Conservation (phyloP, 345 rosid genomes). For the Citrus maxima region DNA sequence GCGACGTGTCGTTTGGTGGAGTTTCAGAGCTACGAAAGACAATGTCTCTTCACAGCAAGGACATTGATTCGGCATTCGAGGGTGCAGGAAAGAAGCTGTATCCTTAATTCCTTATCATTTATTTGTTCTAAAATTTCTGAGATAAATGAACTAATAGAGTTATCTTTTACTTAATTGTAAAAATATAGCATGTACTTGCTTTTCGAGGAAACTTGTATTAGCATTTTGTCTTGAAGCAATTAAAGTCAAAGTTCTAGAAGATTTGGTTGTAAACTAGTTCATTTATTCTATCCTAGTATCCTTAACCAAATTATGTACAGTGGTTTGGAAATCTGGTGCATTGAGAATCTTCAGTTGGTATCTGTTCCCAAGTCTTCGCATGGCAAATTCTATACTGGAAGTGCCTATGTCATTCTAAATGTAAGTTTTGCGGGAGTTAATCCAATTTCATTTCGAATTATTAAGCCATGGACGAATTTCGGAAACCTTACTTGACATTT, state of each 20-base stretch:
- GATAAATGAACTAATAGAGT: background rate
- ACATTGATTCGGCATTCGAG: slow-evolving; percentile 47
- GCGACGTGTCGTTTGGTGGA: background rate
- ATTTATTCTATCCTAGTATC: slow-evolving; percentile 18
- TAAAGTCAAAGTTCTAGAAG: background rate
- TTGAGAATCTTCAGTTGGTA: slow-evolving; percentile 48
- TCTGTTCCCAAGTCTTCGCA: slow-evolving; percentile 52
- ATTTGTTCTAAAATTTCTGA: background rate
- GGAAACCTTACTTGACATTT: background rate
- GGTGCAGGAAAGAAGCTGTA: slow-evolving; percentile 67
- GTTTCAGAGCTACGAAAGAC: slow-evolving; percentile 17
- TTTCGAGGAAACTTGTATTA: background rate
- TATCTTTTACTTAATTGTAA: background rate
- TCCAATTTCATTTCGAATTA: background rate
- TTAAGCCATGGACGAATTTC: background rate
- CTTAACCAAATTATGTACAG: slow-evolving; percentile 28
- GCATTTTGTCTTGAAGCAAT: background rate
- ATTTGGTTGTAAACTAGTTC: background rate
- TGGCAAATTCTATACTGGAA: slow-evolving; percentile 75
- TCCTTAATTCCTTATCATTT: slow-evolving; percentile 5
- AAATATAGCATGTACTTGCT: background rate
- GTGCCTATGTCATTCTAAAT: slow-evolving; percentile 58
- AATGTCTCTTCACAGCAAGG: slow-evolving; percentile 49
- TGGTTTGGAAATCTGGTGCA: slow-evolving; percentile 82
- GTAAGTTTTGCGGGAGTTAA: slow-evolving; percentile 33